Base-by-base conservation (phyloP, 2,329 filamentous ascomycete genomes). In the Allantophomopsis cytisporea region DNA sequence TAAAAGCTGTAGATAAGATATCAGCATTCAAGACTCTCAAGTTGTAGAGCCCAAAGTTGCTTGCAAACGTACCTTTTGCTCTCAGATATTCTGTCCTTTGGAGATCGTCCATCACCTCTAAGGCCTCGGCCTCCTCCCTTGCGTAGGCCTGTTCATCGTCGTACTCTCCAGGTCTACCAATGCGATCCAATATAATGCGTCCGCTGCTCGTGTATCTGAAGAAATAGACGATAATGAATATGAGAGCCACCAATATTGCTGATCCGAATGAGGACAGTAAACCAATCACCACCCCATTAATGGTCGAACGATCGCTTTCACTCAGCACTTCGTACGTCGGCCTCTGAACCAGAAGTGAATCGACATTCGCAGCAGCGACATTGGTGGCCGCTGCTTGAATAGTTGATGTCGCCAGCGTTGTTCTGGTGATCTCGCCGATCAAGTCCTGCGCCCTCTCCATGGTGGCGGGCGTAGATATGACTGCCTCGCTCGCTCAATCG, bases 131-230 rank as follows among this genome's bases (percentile, higher is more conserved):
- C 73, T 98, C 91, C 60, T 96, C 91, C 55, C 84, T 79, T 47
- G 80, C 72, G 64, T 94, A 95, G 10, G 86, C 84, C 63, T 96
- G 89, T 60, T 96, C 91, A 62, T 98, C 91, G 58, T 98, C 91
- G 60, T 87, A 98, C 63, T 96, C 91, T 52, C 91, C 91, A 1
- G 91, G 91, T 43, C 89, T 73, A 35, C 87, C 87, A 59, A 98
- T 81, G 47, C 89, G 80, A 64, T 98, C 91, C 50, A 98, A 73
- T 46, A 96, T 76, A 55, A 98, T 95, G 50, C 89, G 77, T 34
- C 89, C 89, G 38, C 81, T 81, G 40, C 71, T 76, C 31, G 89
- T 95, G 59, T 93, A 93, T 62, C 83, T 77, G 61, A 96, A 91
- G 65, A 95, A 91, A 62, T 94, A 95, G 57, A 96, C 77, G 55